Evolutionary conservation across 352 stramenopile species (phyloP), one percentile per base, ranked within the genome.

Genomic region (Elongisporangium prolatum): DNA sequence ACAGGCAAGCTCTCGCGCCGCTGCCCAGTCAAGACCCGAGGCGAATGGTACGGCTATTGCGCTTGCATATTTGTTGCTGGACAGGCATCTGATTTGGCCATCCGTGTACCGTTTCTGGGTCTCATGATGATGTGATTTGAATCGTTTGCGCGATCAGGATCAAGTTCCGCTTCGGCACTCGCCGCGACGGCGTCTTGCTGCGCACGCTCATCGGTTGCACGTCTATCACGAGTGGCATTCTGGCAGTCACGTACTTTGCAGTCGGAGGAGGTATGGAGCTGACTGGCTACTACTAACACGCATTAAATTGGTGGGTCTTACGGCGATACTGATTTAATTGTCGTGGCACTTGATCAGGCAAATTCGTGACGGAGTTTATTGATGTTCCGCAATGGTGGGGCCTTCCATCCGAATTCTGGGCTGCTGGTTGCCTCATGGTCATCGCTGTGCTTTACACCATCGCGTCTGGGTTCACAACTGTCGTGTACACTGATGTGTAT

Each of bases 401-500:
- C 7, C 52, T 92, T 0, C 73, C 83, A 16, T 74, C 76, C 18
- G 80, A 90, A 60, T 90, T 92, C 44, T 92, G 83, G 83, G 77
- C 79, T 0, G 80, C 80, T 1, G 65, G 66, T 9, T 64, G 84
- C 24, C 70, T 92, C 53, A 92, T 92, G 83, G 48, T 67, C 11
- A 58, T 90, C 25, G 80, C 76, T 11, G 71, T 92, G 40, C 37
- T 88, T 24, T 92, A 92, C 67, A 92, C 83, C 1, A 69, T 92
- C 54, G 77, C 77, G 3, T 77, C 83, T 4, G 83, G 83, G 0
- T 92, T 78, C 63, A 85, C 80, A 38, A 88, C 83, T 1, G 78
- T 90, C 34, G 83, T 92, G 52, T 89, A 87, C 74, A 92, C 83
- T 21, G 83, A 92, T 40, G 80, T 92, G 25, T 92, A 92, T 59